Evolutionary conservation across 2,329 filamentous ascomycete genomes (phyloP).

Genomic region (Aspergillus phoenicis): DNA sequence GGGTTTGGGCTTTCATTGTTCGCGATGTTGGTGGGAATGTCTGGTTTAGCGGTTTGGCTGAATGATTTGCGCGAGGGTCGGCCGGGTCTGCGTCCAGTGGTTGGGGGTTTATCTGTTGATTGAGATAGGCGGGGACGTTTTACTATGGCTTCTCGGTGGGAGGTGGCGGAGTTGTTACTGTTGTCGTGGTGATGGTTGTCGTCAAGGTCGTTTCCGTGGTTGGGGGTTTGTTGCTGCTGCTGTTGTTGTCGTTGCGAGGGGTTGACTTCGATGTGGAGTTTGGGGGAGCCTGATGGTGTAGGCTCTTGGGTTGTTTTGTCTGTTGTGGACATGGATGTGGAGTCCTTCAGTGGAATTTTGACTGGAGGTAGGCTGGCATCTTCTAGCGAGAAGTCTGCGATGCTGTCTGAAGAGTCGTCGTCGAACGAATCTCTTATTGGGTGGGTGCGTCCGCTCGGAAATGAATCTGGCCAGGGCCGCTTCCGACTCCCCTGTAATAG

Average conservation of each 20-base stretch:
- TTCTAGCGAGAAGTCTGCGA: conserved; percentile 31
- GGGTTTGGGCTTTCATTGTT: conserved; percentile 18
- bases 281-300: conserved; percentile 12
- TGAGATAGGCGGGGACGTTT: conserved; percentile 37
- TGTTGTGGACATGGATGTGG: conserved; percentile 12
- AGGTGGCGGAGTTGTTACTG: background rate
- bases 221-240: conserved; percentile 10
- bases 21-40: background rate
- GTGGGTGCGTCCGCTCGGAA: conserved; percentile 26
- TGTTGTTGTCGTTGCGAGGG: background rate
- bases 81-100: conserved; percentile 21
- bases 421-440: conserved; percentile 38
- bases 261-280: conserved; percentile 21
- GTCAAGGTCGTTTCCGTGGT: background rate
- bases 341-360: conserved; percentile 30
- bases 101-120: conserved; percentile 9
- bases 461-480: conserved; percentile 35
- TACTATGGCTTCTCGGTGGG: conserved; percentile 24
- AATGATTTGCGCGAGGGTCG: conserved; percentile 36
- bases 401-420: conserved; percentile 32
- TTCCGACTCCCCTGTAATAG: conserved; percentile 39
- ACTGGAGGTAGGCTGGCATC: conserved; percentile 24
- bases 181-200: background rate
- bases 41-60: conserved; percentile 20
- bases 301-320: conserved; percentile 12